Base-by-base conservation (phyloP, 768 basidiomycete genomes). In the Antrodiella citrinella region DNA sequence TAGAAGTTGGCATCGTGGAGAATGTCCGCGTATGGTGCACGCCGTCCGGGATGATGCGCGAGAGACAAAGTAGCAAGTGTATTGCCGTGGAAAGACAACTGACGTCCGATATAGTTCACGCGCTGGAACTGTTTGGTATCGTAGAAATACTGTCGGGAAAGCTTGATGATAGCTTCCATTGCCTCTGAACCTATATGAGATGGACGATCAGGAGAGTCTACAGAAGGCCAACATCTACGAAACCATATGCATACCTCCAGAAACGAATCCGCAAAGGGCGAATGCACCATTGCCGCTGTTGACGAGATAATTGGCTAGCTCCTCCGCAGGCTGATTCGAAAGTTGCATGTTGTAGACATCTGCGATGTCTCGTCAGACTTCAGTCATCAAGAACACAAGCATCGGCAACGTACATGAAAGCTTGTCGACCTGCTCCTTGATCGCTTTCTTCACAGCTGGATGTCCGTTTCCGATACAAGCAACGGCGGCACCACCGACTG, bases 271-370 rank as follows among this genome's bases (percentile, higher is more conserved):
- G 51, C 73, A 77, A 9, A 79, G 67, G 46, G 80, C 78, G 59
- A 92, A 92, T 1, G 84, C 86, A 12, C 89, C 86, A 26, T 84
- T 70, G 49, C 87, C 80, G 4, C 69, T 70, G n/a, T 76, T 72
- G 3, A 89, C 69, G 20, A 93, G 66, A 13, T 75, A 62, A 40
- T 79, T 74, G 1, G 90, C 89, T 21, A 94, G 74, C 45, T 81
- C 77, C 59, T 93, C 90, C 10, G 91, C 89, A 45, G 90, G 86
- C 48, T 80, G 73, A 55, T 81, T 91, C 5, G 87, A 83, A 18
- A 91, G 62, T 61, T 91, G 89, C 80, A 89, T 83, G 55, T 86
- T 91, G 61, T 91, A 93, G 4, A 89, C 84, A 74, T 91, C 90
- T 91, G 47, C 44, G 9, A 42, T 40, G 13, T 35, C 4, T 43